Conservation (phyloP, 2,329 filamentous ascomycete species). For the Alternaria angustiovoidea region DNA sequence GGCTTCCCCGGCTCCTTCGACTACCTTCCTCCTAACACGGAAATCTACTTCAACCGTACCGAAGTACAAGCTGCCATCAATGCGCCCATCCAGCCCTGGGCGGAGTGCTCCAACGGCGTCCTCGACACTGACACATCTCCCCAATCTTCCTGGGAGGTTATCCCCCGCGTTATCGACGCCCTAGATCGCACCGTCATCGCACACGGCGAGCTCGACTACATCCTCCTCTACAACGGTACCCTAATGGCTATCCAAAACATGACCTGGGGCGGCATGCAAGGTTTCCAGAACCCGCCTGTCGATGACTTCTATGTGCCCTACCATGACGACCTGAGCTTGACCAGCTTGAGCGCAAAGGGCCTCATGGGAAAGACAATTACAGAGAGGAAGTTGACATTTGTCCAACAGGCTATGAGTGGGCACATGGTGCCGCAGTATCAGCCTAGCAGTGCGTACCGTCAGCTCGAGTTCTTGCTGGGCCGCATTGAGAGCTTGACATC, state of each 20-base stretch:
- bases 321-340: conserved; percentile 58
- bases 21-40: conserved; percentile 70
- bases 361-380: conserved; percentile 74
- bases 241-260: conserved; percentile 80
- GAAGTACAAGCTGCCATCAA: conserved; percentile 76
- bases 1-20: conserved; percentile 70
- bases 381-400: conserved; percentile 79
- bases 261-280: conserved; percentile 76
- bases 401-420: conserved; percentile 69
- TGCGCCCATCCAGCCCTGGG: conserved; percentile 66
- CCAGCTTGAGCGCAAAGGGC: conserved; percentile 67
- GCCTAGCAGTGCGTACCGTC: conserved; percentile 72
- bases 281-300: conserved; percentile 69
- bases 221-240: conserved; percentile 73
- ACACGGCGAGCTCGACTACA: conserved; percentile 74
- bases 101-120: conserved; percentile 62
- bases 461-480: conserved; percentile 79
- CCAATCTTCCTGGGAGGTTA: conserved; percentile 64
- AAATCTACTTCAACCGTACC: conserved; percentile 73
- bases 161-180: conserved; percentile 76
- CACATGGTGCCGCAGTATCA: conserved; percentile 75
- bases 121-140: conserved; percentile 61
- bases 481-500: conserved; percentile 66
- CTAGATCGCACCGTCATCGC: conserved; percentile 76
- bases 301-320: conserved; percentile 75